Evolutionary conservation across 495 filamentous ascomycete species (phyloP).

Genomic region (Cairneyella variabilis): DNA sequence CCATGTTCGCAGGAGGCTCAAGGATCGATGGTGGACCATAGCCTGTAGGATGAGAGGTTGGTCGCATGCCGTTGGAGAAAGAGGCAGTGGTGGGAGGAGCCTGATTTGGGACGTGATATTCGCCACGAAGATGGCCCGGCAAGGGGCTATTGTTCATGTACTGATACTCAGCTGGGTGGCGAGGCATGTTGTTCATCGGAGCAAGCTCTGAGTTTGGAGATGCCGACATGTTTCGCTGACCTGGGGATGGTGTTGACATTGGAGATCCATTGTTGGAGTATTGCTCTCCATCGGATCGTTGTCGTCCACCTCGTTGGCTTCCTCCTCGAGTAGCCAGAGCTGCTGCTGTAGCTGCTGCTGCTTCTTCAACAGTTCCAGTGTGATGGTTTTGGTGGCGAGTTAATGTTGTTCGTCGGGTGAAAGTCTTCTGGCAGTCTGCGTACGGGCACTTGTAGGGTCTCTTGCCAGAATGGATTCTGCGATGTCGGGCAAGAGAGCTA

Average conservation of each 20-base stretch:
- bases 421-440: constrained; percentile 97
- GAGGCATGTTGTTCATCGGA: constrained; percentile 67
- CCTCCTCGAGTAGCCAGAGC: constrained; percentile 61
- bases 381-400: constrained; percentile 96
- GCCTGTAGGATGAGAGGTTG: constrained; percentile 71
- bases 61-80: constrained; percentile 54
- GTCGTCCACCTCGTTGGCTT: constrained; percentile 49
- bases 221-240: constrained; percentile 68
- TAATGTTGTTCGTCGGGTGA: constrained; percentile 90
- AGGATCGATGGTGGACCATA: constrained; percentile 83
- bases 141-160: constrained; percentile 62
- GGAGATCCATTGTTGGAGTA: constrained; percentile 81
- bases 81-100: constrained; percentile 55
- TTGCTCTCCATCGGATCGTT: constrained; percentile 71
- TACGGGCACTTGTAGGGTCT: constrained; percentile 97
- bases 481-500: constrained; percentile 89
- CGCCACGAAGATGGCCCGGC: constrained; percentile 78
- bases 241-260: constrained; percentile 80
- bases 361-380: constrained; percentile 91
- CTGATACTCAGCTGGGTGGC: constrained; percentile 64
- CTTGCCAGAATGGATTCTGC: constrained; percentile 93
- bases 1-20: constrained; percentile 79
- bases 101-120: constrained; percentile 56
- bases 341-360: constrained; percentile 82
- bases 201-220: constrained; percentile 78